Conservation (phyloP, 345 rosid genomes). For the Rhizophora apiculata region DNA sequence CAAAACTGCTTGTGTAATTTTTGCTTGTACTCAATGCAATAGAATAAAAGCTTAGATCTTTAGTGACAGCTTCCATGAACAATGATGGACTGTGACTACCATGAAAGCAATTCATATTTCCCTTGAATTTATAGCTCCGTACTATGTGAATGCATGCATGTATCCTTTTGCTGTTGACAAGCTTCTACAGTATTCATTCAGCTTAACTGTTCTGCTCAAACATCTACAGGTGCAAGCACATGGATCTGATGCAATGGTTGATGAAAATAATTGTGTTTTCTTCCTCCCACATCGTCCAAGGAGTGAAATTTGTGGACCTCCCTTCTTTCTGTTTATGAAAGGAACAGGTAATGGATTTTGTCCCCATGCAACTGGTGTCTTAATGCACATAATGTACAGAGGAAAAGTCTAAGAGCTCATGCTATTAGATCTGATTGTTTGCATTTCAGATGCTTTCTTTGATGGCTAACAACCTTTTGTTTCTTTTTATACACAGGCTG, state of each 20-base stretch:
- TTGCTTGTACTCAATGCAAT: no score
- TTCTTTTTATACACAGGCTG: slow-evolving; percentile 50
- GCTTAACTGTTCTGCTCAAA: not conserved
- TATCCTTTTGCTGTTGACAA: not conserved
- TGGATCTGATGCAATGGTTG: slow-evolving; percentile 95
- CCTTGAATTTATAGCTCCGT: no score
- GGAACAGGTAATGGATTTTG: slow-evolving; percentile 66
- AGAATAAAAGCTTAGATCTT: no score
- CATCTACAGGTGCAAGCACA: slow-evolving; percentile 88
- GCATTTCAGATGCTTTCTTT: not conserved
- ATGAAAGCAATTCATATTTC: no score
- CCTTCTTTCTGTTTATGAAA: slow-evolving; percentile 95
- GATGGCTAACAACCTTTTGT: not conserved
- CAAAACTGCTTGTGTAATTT: no score
- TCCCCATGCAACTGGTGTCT: not conserved
- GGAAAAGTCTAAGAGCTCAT: not conserved
- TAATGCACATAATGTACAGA: no score
- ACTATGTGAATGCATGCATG: not conserved
- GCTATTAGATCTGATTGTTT: not conserved
- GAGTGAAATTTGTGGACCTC: slow-evolving; percentile 70
- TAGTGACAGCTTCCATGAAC: no score
- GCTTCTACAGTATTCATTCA: not conserved
- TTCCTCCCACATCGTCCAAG: slow-evolving; percentile 94
- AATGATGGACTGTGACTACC: no score
- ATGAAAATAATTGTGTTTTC: slow-evolving; percentile 92